Conservation (phyloP, 805 yeast genomes). For the Lachancea sp. region DNA sequence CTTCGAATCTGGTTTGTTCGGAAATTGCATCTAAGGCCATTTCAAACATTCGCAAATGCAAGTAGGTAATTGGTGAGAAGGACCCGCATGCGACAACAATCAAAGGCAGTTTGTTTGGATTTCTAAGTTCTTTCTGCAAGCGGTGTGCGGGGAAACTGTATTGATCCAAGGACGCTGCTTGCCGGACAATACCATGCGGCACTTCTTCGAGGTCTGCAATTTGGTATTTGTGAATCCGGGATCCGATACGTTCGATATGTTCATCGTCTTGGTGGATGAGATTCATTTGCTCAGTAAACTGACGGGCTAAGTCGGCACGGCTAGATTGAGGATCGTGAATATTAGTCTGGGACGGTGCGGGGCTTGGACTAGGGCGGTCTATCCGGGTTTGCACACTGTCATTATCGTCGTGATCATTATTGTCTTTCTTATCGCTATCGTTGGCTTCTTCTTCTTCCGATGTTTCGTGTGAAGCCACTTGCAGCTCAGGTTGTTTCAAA, state of each 20-base stretch:
- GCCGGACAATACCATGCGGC: constrained; percentile 88
- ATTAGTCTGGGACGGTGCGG: background rate
- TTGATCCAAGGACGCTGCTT: constrained; percentile 60
- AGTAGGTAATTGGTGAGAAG: constrained; percentile 89
- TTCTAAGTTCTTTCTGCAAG: constrained; percentile 59
- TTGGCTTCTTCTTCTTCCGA: constrained; percentile 39
- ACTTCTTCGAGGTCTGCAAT: constrained; percentile 95
- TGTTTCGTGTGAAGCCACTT: constrained; percentile 43
- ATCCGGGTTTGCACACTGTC: constrained; percentile 3
- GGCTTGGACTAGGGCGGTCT: constrained; percentile 4
- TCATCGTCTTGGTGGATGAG: constrained; percentile 6
- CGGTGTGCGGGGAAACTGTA: constrained; percentile 88
- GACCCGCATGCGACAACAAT: constrained; percentile 98
- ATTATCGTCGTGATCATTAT: constrained; percentile 19
- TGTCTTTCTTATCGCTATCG: background rate
- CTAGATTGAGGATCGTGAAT: background rate
- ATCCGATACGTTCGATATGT: constrained; percentile 16
- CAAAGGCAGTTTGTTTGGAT: constrained; percentile 75
- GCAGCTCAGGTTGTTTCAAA: constrained; percentile 51
- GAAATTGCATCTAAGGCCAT: constrained; percentile 94
- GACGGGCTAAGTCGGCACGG: constrained; percentile 5
- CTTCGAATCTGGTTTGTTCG: constrained; percentile 90
- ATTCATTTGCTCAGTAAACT: constrained; percentile 5
- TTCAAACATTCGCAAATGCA: constrained; percentile 95
- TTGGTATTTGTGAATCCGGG: constrained; percentile 43